Conservation (phyloP, 139 green algal species). For the Tetradesmus lagerheimii region DNA sequence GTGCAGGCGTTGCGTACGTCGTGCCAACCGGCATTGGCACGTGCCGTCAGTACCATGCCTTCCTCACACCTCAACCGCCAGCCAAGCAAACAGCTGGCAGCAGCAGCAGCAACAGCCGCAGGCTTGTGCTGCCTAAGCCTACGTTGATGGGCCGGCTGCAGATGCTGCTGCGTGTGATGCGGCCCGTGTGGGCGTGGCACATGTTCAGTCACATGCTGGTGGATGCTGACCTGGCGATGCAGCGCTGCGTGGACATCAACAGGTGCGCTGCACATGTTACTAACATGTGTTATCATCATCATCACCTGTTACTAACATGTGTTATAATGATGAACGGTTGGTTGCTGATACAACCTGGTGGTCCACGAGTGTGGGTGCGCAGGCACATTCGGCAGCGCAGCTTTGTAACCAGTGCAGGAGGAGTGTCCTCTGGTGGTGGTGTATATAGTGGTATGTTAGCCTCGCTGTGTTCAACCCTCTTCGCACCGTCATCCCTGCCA, state of each 20-base stretch:
- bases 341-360: too few relatives aligned
- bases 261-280: not conserved
- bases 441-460: not conserved
- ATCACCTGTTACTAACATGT: too few relatives aligned
- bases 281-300: too few relatives aligned
- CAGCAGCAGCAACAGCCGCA: not conserved
- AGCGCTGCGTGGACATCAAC: not conserved
- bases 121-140: not conserved
- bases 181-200: not conserved
- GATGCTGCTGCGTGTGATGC: not conserved
- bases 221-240: conserved; percentile 37
- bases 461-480: not conserved
- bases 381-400: too few relatives aligned
- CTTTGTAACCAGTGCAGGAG: too few relatives aligned
- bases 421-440: too few relatives aligned
- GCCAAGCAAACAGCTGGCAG: not conserved
- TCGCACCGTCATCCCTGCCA: not conserved
- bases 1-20: conserved; percentile 16
- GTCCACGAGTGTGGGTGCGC: too few relatives aligned
- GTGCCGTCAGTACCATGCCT: conserved; percentile 13
- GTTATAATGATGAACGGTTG: too few relatives aligned
- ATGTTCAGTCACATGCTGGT: not conserved
- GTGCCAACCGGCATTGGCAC: conserved; percentile 16
- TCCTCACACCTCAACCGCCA: not conserved
- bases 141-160: not conserved